Evolutionary conservation across 2,329 filamentous ascomycete species (phyloP).

Genomic region (Arthrobotrys iridis): DNA sequence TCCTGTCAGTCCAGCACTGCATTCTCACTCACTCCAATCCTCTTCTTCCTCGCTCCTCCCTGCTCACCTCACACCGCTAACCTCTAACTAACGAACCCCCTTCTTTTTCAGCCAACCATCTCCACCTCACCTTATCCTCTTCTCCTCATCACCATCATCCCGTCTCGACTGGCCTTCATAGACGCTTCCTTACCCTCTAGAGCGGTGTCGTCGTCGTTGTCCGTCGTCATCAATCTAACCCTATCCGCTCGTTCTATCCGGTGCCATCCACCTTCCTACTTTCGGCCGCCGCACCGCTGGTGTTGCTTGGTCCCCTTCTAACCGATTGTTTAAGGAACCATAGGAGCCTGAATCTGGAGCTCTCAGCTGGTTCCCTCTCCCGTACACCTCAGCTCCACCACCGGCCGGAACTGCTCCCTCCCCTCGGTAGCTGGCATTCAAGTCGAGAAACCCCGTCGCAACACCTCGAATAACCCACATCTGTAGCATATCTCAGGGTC

Average conservation of each 20-base stretch:
- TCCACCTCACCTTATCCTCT: conserved; percentile 65
- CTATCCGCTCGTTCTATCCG: conserved; percentile 52
- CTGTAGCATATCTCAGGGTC: conserved; percentile 10
- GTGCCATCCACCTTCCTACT: conserved; percentile 46
- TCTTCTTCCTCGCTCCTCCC: conserved; percentile 52
- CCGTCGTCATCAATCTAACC: conserved; percentile 55
- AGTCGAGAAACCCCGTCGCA: conserved; percentile 24
- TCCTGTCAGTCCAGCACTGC: conserved; percentile 1
- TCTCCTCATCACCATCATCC: conserved; percentile 61
- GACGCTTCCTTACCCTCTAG: not conserved
- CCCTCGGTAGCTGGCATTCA: conserved; percentile 39
- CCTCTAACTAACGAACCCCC: conserved; percentile 29
- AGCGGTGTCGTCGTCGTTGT: conserved; percentile 64
- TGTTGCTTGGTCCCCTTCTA: conserved; percentile 1
- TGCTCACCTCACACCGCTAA: conserved; percentile 23
- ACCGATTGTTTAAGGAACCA: conserved; percentile 12
- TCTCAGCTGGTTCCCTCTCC: conserved; percentile 25
- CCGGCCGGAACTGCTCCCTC: conserved; percentile 49
- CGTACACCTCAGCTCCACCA: conserved; percentile 21
- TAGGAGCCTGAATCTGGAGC: conserved; percentile 21
- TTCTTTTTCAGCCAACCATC: conserved; percentile 58
- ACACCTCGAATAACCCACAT: conserved; percentile 22
- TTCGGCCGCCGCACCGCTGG: conserved; percentile 31
- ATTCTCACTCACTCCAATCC: conserved; percentile 1
- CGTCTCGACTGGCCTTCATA: conserved; percentile 52